phyloP scores from a whole-genome alignment of 176 grass and related monocot species.

The Chrysopogon serrulatus region DNA sequence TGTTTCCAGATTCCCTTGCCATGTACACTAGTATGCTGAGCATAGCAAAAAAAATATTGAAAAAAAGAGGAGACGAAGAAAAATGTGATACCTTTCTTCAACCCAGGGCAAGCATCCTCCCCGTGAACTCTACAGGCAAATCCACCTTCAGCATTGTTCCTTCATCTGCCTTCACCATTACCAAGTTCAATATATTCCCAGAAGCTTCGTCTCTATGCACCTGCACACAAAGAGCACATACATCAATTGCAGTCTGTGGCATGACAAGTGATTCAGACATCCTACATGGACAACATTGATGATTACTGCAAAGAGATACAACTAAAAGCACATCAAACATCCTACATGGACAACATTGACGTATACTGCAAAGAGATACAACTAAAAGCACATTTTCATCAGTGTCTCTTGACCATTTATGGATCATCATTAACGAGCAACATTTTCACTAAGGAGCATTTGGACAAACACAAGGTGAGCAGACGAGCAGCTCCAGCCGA shows the following conservation, averaged over 20 bases:
- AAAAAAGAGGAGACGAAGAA: constrained; percentile 9
- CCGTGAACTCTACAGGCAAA: constrained; percentile 79
- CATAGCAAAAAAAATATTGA: background rate
- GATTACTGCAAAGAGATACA: background rate
- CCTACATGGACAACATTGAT: background rate
- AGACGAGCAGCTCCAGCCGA: background rate
- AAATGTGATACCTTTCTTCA: constrained; percentile 70
- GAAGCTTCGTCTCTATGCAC: constrained; percentile 63
- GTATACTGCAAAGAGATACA: no score
- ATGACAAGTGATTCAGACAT: background rate
- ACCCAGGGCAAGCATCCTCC: constrained; percentile 65
- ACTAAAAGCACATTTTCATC: background rate
- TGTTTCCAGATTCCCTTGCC: background rate
- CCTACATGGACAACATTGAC: no score
- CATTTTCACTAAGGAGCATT: constrained; percentile 1
- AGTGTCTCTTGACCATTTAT: background rate
- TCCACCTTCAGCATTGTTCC: constrained; percentile 68
- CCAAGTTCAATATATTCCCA: constrained; percentile 80
- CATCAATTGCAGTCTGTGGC: background rate
- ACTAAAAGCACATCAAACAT: no score
- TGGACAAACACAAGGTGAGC: constrained; percentile 1
- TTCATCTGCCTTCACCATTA: constrained; percentile 76
- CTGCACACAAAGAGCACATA: constrained; percentile 35
- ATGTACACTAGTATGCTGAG: background rate
- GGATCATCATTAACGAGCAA: background rate